Evolutionary conservation across 495 filamentous ascomycete genomes (phyloP), one percentile per base, ranked within the genome.

Genomic region (Penicillium bovifimosum): DNA sequence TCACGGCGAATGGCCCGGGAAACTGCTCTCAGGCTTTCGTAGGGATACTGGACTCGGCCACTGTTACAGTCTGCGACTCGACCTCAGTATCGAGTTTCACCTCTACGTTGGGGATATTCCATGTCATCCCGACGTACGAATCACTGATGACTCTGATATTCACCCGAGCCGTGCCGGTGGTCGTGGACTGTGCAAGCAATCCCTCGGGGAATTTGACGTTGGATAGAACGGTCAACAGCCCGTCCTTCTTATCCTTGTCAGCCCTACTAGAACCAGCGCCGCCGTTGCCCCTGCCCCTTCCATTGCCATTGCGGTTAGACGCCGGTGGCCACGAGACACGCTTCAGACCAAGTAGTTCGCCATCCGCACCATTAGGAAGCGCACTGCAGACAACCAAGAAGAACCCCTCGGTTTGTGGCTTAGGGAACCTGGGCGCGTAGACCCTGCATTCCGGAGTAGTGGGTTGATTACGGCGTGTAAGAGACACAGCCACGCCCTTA

Each of bases 331-430:
- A 97, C 0, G 83, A 84, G 0, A 90, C 81, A 43, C 93, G 74
- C 74, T 96, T 96, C 42, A 97, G 73, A 2, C 86, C 92, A 6
- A 95, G 59, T 5, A 97, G 74, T 54, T 96, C 90, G 2, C 68
- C 73, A 53, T 91, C 90, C 8, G 64, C 72, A 1, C 77, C 68
- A 54, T 90, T 82, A 4, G 80, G 78, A 3, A 55, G 56, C 14
- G 66, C 62, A 39, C 41, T 62, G 32, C 59, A 69, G 1, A 95
- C 76, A 34, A 97, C 52, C 6, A 92, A 78, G 66, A 97, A 96
- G 80, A 83, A 97, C 1, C 95, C 91, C 67, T 98, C 93, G 0
- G 87, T 91, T 66, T 98, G 93, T 18, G 90, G 83, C 69, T 98
- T 98, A 0, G 93, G 95, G 71, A 93, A 97, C 4, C 79, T 77